Conservation (phyloP, 192 early-diverging fungal species). For the Umbelopsis vinacea region DNA sequence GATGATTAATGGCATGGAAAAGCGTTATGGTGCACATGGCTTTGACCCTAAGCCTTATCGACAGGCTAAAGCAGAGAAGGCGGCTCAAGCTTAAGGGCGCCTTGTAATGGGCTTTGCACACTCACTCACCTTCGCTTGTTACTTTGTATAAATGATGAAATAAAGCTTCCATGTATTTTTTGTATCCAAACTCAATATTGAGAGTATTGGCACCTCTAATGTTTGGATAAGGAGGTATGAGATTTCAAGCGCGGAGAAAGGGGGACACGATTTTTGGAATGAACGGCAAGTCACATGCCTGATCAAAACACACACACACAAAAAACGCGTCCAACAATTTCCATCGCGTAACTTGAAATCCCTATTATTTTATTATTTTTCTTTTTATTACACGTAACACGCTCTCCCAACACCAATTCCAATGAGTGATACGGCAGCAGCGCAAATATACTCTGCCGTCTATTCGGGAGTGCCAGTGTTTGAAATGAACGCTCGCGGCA, state of each 20-base stretch:
- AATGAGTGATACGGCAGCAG: constrained; percentile 20
- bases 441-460: constrained; percentile 54
- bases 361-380: not conserved
- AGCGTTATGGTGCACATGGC: not conserved
- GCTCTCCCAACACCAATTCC: not conserved
- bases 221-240: not conserved
- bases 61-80: not conserved
- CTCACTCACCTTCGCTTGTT: too few relatives aligned
- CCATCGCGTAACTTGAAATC: not conserved
- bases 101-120: not conserved
- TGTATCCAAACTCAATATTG: not conserved
- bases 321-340: constrained; percentile 19
- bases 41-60: constrained; percentile 9
- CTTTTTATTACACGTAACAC: not conserved
- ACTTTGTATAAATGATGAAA: too few relatives aligned
- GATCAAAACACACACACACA: not conserved
- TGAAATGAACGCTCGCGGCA: constrained; percentile 73
- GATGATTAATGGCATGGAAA: constrained; percentile 14
- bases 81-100: not conserved
- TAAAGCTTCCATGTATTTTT: too few relatives aligned
- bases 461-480: constrained; percentile 77
- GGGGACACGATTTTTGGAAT: not conserved
- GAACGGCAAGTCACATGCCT: constrained; percentile 7
- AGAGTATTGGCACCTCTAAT: not conserved
- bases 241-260: not conserved